Base-by-base conservation (phyloP, 768 basidiomycete genomes). In the Collybia sp. region DNA sequence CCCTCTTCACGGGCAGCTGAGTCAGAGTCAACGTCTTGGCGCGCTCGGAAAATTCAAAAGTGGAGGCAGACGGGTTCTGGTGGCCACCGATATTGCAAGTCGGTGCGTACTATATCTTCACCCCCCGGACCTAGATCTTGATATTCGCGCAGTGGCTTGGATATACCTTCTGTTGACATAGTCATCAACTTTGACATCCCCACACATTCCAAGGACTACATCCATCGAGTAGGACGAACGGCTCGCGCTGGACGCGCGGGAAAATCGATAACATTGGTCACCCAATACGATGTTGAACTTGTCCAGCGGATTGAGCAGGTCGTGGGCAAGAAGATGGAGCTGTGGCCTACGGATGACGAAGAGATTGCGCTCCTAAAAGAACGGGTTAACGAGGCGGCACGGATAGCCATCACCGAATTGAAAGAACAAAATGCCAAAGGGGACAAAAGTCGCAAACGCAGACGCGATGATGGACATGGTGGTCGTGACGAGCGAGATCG, bases 111-210 rank as follows among this genome's bases (percentile, higher is more conserved):
- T 17, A 20, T 46, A 20, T 30, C 5, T 11, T 32, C 17, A n/a
- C n/a, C 33, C 18, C 30, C 18, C 36, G 12, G 37, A 50, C 20
- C 39, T 30, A 35, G 8, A 13, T 44, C 25, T 42, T 10, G 46
- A 36, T 33, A 40, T 37, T 13, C 3, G 11, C 37, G 42, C 55
- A 89, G 93, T 55, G 95, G 95, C 58, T 73, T 99, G 37, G 95
- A 99, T 66, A 93, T 99, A 48, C 93, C 94, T 10, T 80, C 86
- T 19, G 96, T 99, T 33, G 96, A 99, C 59, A 72, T 94, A 31
- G 94, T 99, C 47, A 90, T 99, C 66, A 99, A 99, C 67, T 99
- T 91, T 63, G 94, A 96, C 64, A 87, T 97, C 52, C 96, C 96
- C 1, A 91, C 91, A 1, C 91, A 98, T 62, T 97, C 94, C 12